Percentiles rank a stretch among this genome's conserved stretches.
Evolutionary conservation across 768 basidiomycete species (phyloP).

Genomic region (Mycena chlorophos): DNA sequence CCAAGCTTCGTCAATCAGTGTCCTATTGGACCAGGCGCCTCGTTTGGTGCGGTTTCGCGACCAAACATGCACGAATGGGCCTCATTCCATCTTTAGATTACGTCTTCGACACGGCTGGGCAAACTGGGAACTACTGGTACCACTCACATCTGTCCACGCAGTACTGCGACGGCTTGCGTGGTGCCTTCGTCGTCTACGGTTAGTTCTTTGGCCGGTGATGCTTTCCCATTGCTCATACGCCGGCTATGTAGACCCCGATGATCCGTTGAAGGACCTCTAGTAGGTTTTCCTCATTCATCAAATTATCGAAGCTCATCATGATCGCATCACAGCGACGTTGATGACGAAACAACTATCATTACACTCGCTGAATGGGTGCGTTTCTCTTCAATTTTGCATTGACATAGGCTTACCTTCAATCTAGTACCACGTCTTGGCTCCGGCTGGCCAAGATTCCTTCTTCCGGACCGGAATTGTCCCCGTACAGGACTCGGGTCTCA

Average conservation of each 20-base stretch:
- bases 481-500: constrained; percentile 43
- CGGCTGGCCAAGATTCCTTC: constrained; percentile 36
- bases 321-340: constrained; percentile 31
- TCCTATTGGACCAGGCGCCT: constrained; percentile 40
- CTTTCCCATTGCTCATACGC: background rate
- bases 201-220: background rate
- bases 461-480: constrained; percentile 35
- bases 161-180: constrained; percentile 49
- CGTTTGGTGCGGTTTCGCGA: too few species aligned
- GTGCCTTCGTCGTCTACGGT: constrained; percentile 22
- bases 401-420: background rate
- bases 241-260: constrained; percentile 32
- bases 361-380: constrained; percentile 33
- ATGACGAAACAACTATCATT: constrained; percentile 43
- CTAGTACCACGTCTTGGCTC: constrained; percentile 32
- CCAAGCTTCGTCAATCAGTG: constrained; percentile 48
- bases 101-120: constrained; percentile 35
- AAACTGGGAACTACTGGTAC: constrained; percentile 42
- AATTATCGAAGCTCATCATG: background rate
- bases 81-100: too few species aligned
- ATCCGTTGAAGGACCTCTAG: constrained; percentile 38
- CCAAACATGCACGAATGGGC: too few species aligned
- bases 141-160: constrained; percentile 49
- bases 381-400: background rate
- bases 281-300: background rate